Percentiles rank a stretch among this genome's conserved stretches.
Conservation (phyloP, 1,284 basidiomycete species). For the Polyporus tsugae region DNA sequence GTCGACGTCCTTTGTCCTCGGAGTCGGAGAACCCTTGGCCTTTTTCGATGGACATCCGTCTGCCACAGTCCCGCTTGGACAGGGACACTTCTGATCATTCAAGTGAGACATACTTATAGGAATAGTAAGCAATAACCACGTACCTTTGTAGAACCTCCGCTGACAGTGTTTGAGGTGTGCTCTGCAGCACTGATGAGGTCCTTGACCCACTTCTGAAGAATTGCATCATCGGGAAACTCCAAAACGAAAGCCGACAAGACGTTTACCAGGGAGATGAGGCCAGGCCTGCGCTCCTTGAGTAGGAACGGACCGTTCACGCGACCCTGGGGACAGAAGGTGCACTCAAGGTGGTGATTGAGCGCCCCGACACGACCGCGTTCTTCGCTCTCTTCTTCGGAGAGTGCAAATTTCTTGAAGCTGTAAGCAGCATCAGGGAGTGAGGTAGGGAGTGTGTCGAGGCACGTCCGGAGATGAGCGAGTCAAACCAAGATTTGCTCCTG, state of each 20-base stretch:
- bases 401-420: neutral
- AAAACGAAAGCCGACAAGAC: neutral
- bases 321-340: conserved; percentile 19
- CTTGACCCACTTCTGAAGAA: neutral
- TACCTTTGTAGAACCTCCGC: too few species aligned
- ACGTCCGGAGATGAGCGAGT: neutral
- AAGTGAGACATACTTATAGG: too few species aligned
- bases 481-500: neutral
- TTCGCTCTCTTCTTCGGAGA: neutral
- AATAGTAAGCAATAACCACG: too few species aligned
- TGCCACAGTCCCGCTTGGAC: too few species aligned
- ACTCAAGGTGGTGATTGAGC: conserved; percentile 16
- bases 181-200: conserved; percentile 4
- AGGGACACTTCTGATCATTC: too few species aligned
- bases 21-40: neutral
- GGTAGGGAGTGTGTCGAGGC: neutral
- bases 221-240: neutral
- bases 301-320: conserved; percentile 3
- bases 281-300: conserved; percentile 20
- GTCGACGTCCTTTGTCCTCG: neutral
- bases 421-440: neutral
- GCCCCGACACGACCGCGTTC: conserved; percentile 3
- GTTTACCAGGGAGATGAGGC: conserved; percentile 9
- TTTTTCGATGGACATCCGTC: neutral
- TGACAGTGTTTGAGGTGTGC: too few species aligned